Conservation (phyloP, 2,329 filamentous ascomycete genomes). For the Claviceps arundinis region DNA sequence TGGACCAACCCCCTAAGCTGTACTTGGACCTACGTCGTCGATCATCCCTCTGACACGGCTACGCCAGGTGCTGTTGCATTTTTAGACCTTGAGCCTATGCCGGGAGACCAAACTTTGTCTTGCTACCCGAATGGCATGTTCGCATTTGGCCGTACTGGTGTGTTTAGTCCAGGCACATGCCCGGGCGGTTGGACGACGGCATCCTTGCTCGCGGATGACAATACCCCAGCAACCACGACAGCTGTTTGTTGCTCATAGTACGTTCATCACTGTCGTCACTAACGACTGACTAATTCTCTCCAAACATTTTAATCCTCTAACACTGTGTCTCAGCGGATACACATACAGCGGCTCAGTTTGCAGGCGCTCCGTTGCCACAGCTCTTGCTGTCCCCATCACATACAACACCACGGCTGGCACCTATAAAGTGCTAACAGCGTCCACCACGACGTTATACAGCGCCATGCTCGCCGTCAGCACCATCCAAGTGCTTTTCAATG, state of each 20-base stretch:
- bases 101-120: slow-evolving; percentile 23
- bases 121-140: slow-evolving; percentile 30
- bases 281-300: background rate
- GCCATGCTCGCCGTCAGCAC: slow-evolving; percentile 25
- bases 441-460: slow-evolving; percentile 23
- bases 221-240: slow-evolving; percentile 16
- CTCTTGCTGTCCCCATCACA: slow-evolving; percentile 23
- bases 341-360: slow-evolving; percentile 20
- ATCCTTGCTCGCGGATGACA: slow-evolving; percentile 17
- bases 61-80: slow-evolving; percentile 20
- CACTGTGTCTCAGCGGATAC: slow-evolving; percentile 18
- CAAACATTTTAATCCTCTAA: background rate
- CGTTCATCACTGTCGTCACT: slow-evolving; percentile 8
- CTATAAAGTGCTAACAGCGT: slow-evolving; percentile 21
- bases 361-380: slow-evolving; percentile 21
- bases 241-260: slow-evolving; percentile 29
- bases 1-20: slow-evolving; percentile 24
- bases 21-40: slow-evolving; percentile 25
- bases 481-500: slow-evolving; percentile 24
- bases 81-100: slow-evolving; percentile 23
- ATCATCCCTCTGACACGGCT: slow-evolving; percentile 12
- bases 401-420: slow-evolving; percentile 23
- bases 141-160: slow-evolving; percentile 20
- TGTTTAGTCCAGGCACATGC: slow-evolving; percentile 27
- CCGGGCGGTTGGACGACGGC: slow-evolving; percentile 28